phyloP scores from a whole-genome alignment of 192 early-diverging fungal species.

The Dissophora ornata region DNA sequence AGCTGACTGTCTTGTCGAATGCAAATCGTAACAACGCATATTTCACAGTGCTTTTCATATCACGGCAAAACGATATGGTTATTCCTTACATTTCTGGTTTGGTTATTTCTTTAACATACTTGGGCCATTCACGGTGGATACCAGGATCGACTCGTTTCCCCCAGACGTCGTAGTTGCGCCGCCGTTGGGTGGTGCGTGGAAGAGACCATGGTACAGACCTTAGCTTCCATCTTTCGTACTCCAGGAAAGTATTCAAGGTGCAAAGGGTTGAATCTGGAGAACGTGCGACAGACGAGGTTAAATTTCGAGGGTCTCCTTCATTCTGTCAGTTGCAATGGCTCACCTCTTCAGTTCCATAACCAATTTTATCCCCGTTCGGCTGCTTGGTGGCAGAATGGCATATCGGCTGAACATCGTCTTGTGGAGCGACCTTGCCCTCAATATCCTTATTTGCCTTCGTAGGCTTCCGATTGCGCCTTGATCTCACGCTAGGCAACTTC shows the following conservation, averaged over 20 bases:
- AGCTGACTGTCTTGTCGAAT: conserved; percentile 93
- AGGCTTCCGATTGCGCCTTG: conserved; percentile 77
- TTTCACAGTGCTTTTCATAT: too few species aligned
- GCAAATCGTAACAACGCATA: conserved; percentile 88
- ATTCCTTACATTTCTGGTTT: conserved; percentile 88
- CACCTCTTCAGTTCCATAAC: conserved; percentile 70
- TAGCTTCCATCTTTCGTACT: conserved; percentile 92
- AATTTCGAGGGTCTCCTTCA: too few species aligned
- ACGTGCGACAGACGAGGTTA: conserved; percentile 84
- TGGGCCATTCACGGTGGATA: conserved; percentile 93
- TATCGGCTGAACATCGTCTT: conserved; percentile 73
- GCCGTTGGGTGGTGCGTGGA: conserved; percentile 77
- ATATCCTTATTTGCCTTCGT: conserved; percentile 80
- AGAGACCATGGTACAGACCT: conserved; percentile 95
- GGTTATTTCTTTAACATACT: conserved; percentile 79
- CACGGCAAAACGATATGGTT: not conserved
- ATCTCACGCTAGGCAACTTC: conserved; percentile 64
- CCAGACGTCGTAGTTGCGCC: conserved; percentile 93
- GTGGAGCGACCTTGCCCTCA: conserved; percentile 76
- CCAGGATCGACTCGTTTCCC: conserved; percentile 94
- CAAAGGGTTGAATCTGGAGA: conserved; percentile 87
- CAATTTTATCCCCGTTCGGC: conserved; percentile 71
- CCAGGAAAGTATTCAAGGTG: conserved; percentile 97
- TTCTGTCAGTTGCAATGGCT: too few species aligned
- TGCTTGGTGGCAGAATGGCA: conserved; percentile 69